These are phyloP conservation scores for Plasmopara halstedii DNA, from an alignment of 352 stramenopile genomes.

Conservation along the genomic window DNA sequence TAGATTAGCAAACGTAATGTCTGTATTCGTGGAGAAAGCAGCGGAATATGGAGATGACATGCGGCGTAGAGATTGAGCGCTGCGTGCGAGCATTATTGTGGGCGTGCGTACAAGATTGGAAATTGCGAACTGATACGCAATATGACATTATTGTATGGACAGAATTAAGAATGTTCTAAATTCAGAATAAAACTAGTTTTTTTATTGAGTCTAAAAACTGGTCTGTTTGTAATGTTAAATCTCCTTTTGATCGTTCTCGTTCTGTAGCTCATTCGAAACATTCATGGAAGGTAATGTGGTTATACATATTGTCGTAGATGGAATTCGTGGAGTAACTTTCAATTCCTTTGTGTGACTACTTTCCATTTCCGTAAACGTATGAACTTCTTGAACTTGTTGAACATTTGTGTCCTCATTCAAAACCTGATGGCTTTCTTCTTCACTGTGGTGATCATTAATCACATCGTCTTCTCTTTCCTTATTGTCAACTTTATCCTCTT, in stretches of 20 bases:
- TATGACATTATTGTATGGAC: background rate
- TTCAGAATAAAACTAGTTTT: too few species aligned
- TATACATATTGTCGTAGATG: too few species aligned
- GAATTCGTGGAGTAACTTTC: too few species aligned
- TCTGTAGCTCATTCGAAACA: too few species aligned
- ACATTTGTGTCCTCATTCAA: background rate
- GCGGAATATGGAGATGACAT: conserved; percentile 11
- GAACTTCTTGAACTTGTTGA: too few species aligned
- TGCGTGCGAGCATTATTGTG: conserved; percentile 8
- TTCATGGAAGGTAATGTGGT: too few species aligned
- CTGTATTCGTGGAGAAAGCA: conserved; percentile 17
- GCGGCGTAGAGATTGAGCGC: conserved; percentile 10
- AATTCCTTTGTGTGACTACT: too few species aligned
- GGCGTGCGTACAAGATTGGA: conserved; percentile 3
- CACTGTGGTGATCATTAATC: conserved; percentile 7
- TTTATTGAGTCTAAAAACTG: too few species aligned
- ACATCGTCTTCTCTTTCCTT: background rate
- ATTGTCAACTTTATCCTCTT: conserved; percentile 1
- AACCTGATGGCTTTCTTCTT: background rate
- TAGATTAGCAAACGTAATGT: conserved; percentile 31
- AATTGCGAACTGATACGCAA: conserved; percentile 12
- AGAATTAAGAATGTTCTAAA: too few species aligned
- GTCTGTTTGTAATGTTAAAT: too few species aligned
- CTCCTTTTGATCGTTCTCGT: too few species aligned
- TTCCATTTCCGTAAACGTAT: background rate